Percentiles rank a stretch among this genome's conserved stretches.
These are phyloP conservation scores for Ceratocystis alfenasii DNA, from an alignment of 2,329 filamentous ascomycete species.

Conservation along the genomic window DNA sequence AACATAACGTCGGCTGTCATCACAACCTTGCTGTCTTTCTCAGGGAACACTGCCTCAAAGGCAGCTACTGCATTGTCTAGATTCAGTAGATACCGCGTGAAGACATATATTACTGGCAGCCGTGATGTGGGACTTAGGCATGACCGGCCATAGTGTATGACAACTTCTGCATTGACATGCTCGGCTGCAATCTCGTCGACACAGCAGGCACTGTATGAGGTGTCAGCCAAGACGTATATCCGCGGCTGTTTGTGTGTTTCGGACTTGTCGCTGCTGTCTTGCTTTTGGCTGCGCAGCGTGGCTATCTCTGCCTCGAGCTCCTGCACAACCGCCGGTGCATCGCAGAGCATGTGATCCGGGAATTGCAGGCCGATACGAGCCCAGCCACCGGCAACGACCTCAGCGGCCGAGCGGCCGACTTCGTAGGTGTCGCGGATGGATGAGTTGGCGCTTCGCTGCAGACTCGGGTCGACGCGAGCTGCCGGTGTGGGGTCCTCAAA, in stretches of 20 bases:
- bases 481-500: conserved; percentile 41
- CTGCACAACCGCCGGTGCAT: conserved; percentile 70
- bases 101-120: conserved; percentile 81
- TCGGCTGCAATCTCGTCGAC: conserved; percentile 95
- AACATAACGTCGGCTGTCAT: conserved; percentile 88
- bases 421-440: conserved; percentile 65
- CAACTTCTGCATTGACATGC: conserved; percentile 78
- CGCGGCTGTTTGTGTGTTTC: conserved; percentile 25
- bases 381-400: conserved; percentile 63
- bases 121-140: conserved; percentile 83
- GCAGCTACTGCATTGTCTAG: conserved; percentile 42
- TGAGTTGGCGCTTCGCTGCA: conserved; percentile 41
- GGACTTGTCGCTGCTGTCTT: neutral
- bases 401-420: conserved; percentile 62
- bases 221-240: conserved; percentile 83
- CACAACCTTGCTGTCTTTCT: conserved; percentile 47
- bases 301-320: conserved; percentile 30
- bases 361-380: conserved; percentile 82
- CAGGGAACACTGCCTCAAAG: conserved; percentile 58
- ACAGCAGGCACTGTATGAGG: conserved; percentile 92
- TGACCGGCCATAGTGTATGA: conserved; percentile 87
- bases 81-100: conserved; percentile 62
- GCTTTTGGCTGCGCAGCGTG: neutral
- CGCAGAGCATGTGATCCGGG: conserved; percentile 79
- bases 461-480: conserved; percentile 28